Evolutionary conservation across 176 grass and related monocot species (phyloP).

Genomic region (Secale cereale): DNA sequence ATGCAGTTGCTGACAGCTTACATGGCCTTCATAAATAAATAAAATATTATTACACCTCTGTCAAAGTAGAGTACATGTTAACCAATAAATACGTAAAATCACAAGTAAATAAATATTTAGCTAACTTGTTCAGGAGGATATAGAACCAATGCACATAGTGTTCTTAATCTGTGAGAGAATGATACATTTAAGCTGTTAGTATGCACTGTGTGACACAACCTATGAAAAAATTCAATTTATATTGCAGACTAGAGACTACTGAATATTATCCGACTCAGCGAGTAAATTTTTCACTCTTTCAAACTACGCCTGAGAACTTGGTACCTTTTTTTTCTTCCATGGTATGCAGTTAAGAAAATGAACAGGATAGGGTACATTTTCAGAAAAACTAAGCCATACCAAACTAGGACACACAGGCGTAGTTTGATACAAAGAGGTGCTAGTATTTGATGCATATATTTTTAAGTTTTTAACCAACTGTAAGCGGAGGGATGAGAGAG

Average conservation of each 20-base stretch:
- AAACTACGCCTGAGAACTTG: not conserved
- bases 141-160: not conserved
- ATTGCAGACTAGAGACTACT: not conserved
- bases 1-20: conserved; percentile 26
- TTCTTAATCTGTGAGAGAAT: not conserved
- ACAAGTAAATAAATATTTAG: not conserved
- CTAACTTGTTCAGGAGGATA: not conserved
- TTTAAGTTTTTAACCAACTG: conserved; percentile 12
- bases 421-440: not conserved
- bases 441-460: not conserved
- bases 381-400: not conserved
- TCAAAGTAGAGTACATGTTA: not conserved
- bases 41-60: not conserved
- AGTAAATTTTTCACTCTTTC: not conserved
- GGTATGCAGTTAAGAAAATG: not conserved
- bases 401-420: not conserved
- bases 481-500: not conserved
- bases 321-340: not conserved
- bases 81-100: conserved; percentile 14
- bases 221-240: not conserved
- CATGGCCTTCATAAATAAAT: conserved; percentile 36
- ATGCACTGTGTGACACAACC: not conserved
- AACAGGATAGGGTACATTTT: not conserved
- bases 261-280: not conserved
- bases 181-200: not conserved